Evolutionary conservation across 306 rosid genomes (phyloP), one percentile per base, ranked within the genome.

Genomic region (Trifolium repens): DNA sequence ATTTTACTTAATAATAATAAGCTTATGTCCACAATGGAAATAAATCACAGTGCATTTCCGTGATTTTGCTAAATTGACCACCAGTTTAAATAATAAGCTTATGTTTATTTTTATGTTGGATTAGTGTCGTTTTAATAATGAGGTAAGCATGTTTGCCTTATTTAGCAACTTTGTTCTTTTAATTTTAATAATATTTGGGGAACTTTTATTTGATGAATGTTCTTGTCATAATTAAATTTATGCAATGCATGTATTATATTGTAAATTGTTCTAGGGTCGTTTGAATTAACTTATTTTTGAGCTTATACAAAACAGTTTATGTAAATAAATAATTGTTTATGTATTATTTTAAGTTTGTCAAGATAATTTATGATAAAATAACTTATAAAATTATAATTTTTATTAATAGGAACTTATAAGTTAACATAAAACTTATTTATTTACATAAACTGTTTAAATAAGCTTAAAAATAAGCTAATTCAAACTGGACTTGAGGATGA

Each of bases 141-240:
- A n/a, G 69, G 79, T 60, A 79, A 79, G 39, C 46, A 0, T 66
- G 80, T 74, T 74, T 74, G 80, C 67, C 76, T 79, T 5, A 62
- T 15, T 79, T 43, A 59, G 49, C 16, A 57, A 13, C 30, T 46
- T 32, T 60, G 35, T 12, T 26, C 2, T 57, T 57, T 22, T 7
- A 6, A 4, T 67, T 32, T 16, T 58, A 34, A 59, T 44, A 35
- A 46, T 32, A 67, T 47, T 26, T 35, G 70, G 47, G 55, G 39
- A 46, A 55, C 10, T 72, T 62, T 13, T 0, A 17, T 62, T 61
- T 71, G 7, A 53, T 52, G 17, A 75, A 43, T 22, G 43, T 26
- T 17, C 1, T 5, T 58, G 35, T 55, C 9, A 7, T 37, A 37
- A 9, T 37, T 37, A 34, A 19, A 39, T 66, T 68, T 40, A 37